Conservation (phyloP, 805 yeast genomes). For the Metschnikowia hibisci region DNA sequence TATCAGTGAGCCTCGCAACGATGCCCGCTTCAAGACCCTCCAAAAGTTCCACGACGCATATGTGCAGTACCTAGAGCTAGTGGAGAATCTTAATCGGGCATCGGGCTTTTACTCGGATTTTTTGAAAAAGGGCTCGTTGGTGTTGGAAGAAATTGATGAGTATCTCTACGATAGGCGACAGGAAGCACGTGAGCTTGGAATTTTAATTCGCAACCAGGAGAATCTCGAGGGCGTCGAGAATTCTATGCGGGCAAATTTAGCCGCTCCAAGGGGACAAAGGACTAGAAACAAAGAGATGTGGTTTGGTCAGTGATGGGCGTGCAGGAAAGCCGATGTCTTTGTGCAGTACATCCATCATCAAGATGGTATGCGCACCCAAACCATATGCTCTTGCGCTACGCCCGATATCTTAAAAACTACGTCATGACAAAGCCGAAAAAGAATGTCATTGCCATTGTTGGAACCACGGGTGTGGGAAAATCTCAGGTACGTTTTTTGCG, state of each 20-base stretch:
- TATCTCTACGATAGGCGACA: constrained; percentile 49
- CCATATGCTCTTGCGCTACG: constrained; percentile 15
- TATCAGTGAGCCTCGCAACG: constrained; percentile 20
- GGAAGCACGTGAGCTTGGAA: constrained; percentile 51
- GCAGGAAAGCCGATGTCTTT: not conserved
- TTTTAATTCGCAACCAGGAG: constrained; percentile 9
- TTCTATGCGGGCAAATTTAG: constrained; percentile 10
- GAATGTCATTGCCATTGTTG: constrained; percentile 63
- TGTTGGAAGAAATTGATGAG: constrained; percentile 47
- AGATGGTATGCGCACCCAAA: not conserved
- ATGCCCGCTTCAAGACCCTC: constrained; percentile 45
- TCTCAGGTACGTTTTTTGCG: constrained; percentile 53
- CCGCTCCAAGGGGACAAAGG: constrained; percentile 12
- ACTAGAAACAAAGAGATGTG: not conserved
- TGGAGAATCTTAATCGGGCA: constrained; percentile 64
- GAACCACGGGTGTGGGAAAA: constrained; percentile 97
- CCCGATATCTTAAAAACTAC: constrained; percentile 22
- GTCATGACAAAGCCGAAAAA: constrained; percentile 32
- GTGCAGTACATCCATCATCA: not conserved
- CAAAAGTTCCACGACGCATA: constrained; percentile 50
- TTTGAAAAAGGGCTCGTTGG: constrained; percentile 40
- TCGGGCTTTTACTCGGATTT: constrained; percentile 65
- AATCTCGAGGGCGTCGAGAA: constrained; percentile 16
- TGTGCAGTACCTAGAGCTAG: constrained; percentile 51
- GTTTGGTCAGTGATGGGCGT: not conserved